phyloP scores from a whole-genome alignment of 805 yeast genomes.

The Sugiyamaella chiloensis region DNA sequence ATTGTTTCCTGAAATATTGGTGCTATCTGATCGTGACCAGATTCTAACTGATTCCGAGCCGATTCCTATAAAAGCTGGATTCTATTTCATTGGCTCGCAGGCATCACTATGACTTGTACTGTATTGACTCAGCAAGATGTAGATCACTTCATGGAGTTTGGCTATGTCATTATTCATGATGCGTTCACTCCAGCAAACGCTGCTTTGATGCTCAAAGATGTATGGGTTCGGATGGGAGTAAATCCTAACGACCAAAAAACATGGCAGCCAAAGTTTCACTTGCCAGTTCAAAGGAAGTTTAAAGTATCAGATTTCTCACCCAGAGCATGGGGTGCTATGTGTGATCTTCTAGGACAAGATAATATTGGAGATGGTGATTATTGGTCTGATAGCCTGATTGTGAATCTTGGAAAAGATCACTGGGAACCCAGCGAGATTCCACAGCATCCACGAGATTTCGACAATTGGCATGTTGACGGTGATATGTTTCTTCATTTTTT shows the following conservation, averaged over 20 bases:
- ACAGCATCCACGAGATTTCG: constrained; percentile 6
- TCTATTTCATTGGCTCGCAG: too few species aligned
- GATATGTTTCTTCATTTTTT: constrained; percentile 13
- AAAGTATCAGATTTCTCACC: constrained; percentile 11
- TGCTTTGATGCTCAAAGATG: constrained; percentile 14
- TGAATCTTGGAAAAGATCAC: constrained; percentile 10
- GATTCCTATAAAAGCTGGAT: too few species aligned
- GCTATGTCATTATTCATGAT: constrained; percentile 9
- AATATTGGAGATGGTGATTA: constrained; percentile 8
- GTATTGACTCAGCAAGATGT: constrained; percentile 2
- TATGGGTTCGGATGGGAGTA: constrained; percentile 14
- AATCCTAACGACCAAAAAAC: constrained; percentile 8
- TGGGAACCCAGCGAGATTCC: constrained; percentile 4
- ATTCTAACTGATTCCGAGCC: too few species aligned
- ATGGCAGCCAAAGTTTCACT: constrained; percentile 7
- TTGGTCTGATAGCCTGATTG: constrained; percentile 12
- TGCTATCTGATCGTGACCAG: too few species aligned
- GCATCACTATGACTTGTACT: background rate
- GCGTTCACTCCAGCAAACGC: constrained; percentile 11
- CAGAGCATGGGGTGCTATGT: constrained; percentile 11
- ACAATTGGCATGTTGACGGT: constrained; percentile 15
- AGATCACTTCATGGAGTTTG: constrained; percentile 9
- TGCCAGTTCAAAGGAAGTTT: constrained; percentile 10
- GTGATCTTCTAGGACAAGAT: constrained; percentile 12
- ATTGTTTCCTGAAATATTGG: too few species aligned